Conservation (phyloP, 306 rosid species). For the Castanea mollissima region DNA sequence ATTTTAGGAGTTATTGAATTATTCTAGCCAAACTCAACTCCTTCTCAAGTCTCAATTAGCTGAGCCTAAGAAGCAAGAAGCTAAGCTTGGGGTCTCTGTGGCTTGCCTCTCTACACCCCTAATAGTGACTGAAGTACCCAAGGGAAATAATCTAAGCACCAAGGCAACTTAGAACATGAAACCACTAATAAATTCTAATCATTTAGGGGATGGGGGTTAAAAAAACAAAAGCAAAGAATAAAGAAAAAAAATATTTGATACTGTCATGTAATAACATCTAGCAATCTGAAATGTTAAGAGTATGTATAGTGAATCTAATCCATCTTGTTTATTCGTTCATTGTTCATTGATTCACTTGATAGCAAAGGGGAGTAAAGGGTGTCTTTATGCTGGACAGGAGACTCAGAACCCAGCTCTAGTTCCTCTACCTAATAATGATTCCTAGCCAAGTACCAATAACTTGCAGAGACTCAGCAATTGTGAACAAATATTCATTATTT, state of each 20-base stretch:
- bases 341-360: background rate
- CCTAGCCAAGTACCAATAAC: background rate
- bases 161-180: background rate
- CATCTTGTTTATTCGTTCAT: background rate
- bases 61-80: background rate
- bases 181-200: background rate
- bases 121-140: no score
- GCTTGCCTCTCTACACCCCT: background rate
- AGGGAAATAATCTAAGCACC: background rate
- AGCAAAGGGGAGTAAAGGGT: no score
- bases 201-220: background rate
- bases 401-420: background rate
- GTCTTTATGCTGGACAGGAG: background rate
- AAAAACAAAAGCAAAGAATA: background rate
- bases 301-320: background rate
- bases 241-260: background rate
- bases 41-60: background rate
- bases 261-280: background rate
- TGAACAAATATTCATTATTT: background rate
- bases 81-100: background rate
- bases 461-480: background rate
- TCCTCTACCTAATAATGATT: background rate
- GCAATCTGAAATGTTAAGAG: background rate
- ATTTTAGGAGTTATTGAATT: no score
- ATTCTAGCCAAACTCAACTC: background rate